Conservation (phyloP, 2,329 filamentous ascomycete genomes). For the Nakataea oryzae region DNA sequence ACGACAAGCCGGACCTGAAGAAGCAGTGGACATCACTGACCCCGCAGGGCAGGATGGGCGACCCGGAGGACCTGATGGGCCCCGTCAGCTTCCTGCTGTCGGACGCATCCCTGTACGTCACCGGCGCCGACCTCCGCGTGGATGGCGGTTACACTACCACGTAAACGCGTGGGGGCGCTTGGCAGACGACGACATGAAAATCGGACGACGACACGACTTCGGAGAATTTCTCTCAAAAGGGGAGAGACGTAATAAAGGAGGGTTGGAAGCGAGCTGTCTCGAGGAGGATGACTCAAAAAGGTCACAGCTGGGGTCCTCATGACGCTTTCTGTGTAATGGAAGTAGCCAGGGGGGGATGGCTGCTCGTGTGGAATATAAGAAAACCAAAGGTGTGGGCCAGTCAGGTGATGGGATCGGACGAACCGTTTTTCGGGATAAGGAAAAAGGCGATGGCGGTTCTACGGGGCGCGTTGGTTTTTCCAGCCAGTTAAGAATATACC, state of each 20-base stretch:
- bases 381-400: background rate
- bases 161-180: constrained; percentile 17
- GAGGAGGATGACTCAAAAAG: too few species aligned
- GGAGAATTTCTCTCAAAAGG: background rate
- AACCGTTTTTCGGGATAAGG: background rate
- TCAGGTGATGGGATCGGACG: background rate
- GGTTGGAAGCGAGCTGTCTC: too few species aligned
- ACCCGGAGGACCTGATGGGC: constrained; percentile 86
- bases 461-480: background rate
- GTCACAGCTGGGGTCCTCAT: background rate
- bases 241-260: background rate
- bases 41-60: constrained; percentile 87
- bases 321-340: background rate
- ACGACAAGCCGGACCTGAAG: constrained; percentile 84
- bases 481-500: background rate
- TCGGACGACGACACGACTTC: background rate
- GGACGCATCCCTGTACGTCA: constrained; percentile 64
- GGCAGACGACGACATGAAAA: background rate
- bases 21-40: constrained; percentile 87
- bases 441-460: background rate
- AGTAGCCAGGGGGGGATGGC: too few species aligned
- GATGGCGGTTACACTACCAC: constrained; percentile 86
- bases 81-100: constrained; percentile 80
- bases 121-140: constrained; percentile 66
- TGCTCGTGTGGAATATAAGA: background rate